These are phyloP conservation scores for Cordyceps pruinosa DNA, from an alignment of 2,329 filamentous ascomycete genomes.

Conservation along the genomic window DNA sequence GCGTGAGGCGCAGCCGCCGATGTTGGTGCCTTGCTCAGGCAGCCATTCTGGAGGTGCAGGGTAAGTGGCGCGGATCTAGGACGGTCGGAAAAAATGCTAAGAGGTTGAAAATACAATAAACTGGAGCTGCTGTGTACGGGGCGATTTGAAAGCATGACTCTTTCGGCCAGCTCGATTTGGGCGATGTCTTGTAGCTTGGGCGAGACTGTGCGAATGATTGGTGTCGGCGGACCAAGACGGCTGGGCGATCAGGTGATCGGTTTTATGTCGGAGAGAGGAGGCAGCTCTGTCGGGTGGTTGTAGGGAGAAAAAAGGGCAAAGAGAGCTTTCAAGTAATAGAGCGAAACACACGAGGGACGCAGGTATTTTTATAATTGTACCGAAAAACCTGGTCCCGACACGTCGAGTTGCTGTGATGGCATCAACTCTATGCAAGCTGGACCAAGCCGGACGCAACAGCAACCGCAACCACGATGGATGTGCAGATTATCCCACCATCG, in stretches of 20 bases:
- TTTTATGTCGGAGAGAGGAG: neutral
- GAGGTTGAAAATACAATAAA: too few relatives aligned
- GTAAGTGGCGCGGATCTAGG: too few relatives aligned
- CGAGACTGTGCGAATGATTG: neutral
- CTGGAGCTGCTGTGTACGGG: too few relatives aligned
- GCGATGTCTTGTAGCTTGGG: neutral
- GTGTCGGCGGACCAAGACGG: neutral
- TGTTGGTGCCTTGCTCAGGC: neutral
- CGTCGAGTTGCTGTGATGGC: neutral
- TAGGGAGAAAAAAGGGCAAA: too few relatives aligned
- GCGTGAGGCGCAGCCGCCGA: too few relatives aligned
- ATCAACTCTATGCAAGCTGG: neutral
- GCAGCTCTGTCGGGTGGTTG: too few relatives aligned
- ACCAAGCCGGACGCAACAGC: neutral
- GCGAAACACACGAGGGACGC: too few relatives aligned
- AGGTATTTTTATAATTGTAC: too few relatives aligned
- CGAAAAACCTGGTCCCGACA: neutral
- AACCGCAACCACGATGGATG: neutral
- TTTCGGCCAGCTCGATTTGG: neutral
- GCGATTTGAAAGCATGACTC: neutral
- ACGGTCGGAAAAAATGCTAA: neutral
- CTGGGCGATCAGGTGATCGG: conserved; percentile 12
- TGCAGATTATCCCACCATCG: neutral
- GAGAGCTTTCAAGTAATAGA: too few relatives aligned
- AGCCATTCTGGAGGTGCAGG: neutral